Evolutionary conservation across 192 early-diverging fungal genomes (phyloP), one percentile per base, ranked within the genome.

Genomic region (Martensiomyces pterosporus): DNA sequence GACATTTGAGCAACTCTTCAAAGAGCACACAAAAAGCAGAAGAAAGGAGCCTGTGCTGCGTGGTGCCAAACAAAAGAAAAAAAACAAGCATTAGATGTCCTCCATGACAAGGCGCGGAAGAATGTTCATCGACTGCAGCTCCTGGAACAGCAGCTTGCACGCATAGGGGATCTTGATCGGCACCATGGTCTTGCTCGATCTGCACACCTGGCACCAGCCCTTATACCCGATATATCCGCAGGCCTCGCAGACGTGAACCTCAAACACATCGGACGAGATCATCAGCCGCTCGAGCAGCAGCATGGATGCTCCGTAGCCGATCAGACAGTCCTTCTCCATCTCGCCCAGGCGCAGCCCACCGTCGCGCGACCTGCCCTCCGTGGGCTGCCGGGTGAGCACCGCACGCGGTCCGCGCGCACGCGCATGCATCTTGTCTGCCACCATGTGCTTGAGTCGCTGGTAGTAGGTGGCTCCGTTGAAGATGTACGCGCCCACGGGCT

Each of bases 351-450:
- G 89, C 64, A 98, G 76, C 38, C 95, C 95, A 65, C 95, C 95
- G 58, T 98, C 95, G 19, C 92, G 82, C 12, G 91, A 93, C 57
- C 93, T 82, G 79, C 95, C 95, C 77, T 98, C 95, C 0, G 92
- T 97, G 2, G 95, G 95, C 70, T 98, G 95, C 35, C 93, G 82
- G 4, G 93, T 97, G 24, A 97, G 66, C 18, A 84, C 82, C 7
- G 91, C 91, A 19, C 90, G 82, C n/a, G 92, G 92, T 49, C 95
- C 95, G 25, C 86, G 60, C 22, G 90, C 80, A 57, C 95, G 85
- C 13, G 93, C 91, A 64, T 97, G 93, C 92, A 98, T 98, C 76
- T 98, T 98, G 75, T 98, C 95, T 74, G 93, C 86, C 3, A 98
- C 93, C 93, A 97, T 97, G 55, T 98, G 95, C 81, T 98, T 98